phyloP scores from a whole-genome alignment of 1,284 basidiomycete genomes.

The Ceratobasidium sp. region DNA sequence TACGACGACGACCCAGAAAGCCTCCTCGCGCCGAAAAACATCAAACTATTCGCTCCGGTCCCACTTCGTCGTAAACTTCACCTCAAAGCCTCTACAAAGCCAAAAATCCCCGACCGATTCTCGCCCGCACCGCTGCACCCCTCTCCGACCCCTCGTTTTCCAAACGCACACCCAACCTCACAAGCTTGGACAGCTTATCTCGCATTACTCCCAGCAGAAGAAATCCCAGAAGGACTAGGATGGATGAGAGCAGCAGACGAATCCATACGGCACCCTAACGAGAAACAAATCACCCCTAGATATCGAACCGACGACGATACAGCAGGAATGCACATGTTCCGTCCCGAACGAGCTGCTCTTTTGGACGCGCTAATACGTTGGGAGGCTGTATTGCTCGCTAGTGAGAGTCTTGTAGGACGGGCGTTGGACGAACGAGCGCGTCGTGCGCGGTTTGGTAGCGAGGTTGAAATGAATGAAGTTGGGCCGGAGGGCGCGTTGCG shows the following conservation, averaged over 20 bases:
- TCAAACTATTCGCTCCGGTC: neutral
- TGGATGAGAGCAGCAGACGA: conserved; percentile 42
- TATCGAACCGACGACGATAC: neutral
- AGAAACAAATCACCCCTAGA: neutral
- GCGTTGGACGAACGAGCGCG: conserved; percentile 13
- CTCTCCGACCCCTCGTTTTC: conserved; percentile 26
- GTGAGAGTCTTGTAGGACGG: conserved; percentile 19
- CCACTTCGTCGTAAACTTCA: neutral
- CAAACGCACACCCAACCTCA: conserved; percentile 21
- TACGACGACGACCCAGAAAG: neutral
- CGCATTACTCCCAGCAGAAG: conserved; percentile 7
- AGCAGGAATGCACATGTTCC: neutral
- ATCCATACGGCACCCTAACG: neutral
- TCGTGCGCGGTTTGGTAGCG: too few relatives aligned
- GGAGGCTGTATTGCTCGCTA: conserved; percentile 15
- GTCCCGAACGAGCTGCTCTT: conserved; percentile 21
- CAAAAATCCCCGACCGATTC: neutral
- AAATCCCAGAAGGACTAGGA: conserved; percentile 19
- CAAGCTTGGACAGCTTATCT: conserved; percentile 39
- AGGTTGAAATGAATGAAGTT: neutral
- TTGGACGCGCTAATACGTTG: conserved; percentile 17
- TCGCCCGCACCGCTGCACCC: conserved; percentile 27
- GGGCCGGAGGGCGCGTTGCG: conserved; percentile 24
- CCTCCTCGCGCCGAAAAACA: neutral
- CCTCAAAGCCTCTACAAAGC: neutral